Percentiles rank a stretch among this genome's conserved stretches.
phyloP scores from a whole-genome alignment of 768 basidiomycete species.

The Russula emetica region DNA sequence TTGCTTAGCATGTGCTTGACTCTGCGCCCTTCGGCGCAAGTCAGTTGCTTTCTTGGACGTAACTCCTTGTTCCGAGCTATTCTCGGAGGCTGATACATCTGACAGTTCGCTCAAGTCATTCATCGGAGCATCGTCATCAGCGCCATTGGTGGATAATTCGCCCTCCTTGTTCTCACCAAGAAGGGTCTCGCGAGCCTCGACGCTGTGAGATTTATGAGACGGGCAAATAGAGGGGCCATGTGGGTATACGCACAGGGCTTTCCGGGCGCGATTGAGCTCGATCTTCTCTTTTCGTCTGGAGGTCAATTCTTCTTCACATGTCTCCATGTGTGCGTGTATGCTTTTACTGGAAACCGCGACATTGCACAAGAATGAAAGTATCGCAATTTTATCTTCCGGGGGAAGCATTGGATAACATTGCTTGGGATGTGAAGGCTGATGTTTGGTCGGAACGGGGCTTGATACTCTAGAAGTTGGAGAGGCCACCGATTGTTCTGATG shows the following conservation, averaged over 20 bases:
- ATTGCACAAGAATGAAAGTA: constrained; percentile 86
- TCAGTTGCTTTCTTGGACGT: constrained; percentile 34
- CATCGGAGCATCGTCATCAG: constrained; percentile 54
- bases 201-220: constrained; percentile 38
- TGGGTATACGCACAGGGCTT: constrained; percentile 65
- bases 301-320: constrained; percentile 84
- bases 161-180: constrained; percentile 49
- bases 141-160: constrained; percentile 34
- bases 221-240: constrained; percentile 7
- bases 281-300: constrained; percentile 93
- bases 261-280: constrained; percentile 87
- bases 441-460: constrained; percentile 41
- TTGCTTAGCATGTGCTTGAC: constrained; percentile 66
- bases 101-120: constrained; percentile 71
- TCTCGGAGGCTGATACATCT: constrained; percentile 60
- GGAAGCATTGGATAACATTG: constrained; percentile 73
- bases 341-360: constrained; percentile 86
- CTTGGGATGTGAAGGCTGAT: constrained; percentile 49
- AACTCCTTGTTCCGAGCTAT: constrained; percentile 47
- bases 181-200: constrained; percentile 71
- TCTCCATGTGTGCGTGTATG: constrained; percentile 85
- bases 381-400: constrained; percentile 74
- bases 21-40: constrained; percentile 50
- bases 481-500: constrained; percentile 41
- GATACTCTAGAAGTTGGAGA: constrained; percentile 45